Evolutionary conservation across 2,329 filamentous ascomycete genomes (phyloP), one percentile per base, ranked within the genome.

Genomic region (Nakataea oryzae): DNA sequence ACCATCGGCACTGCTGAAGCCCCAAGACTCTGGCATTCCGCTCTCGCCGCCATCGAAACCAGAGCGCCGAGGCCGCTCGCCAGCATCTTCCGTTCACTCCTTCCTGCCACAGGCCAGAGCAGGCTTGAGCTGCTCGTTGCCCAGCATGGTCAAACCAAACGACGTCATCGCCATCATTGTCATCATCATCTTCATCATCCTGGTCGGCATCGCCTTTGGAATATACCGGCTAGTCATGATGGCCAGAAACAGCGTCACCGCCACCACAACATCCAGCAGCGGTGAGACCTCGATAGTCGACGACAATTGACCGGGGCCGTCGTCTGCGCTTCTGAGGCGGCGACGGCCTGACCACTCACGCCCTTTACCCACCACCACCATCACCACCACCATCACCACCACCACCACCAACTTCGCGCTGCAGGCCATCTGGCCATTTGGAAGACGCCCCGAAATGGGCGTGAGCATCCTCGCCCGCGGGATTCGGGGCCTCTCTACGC

Each of bases 131-230:
- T 54, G 59, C 63, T 65, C 32, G 21, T 66, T 72, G 70, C 71
- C 73, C 71, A 77, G 67, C 67, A 86, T 83, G 80, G 76, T 80
- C 68, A 83, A 87, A 73, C 75, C 81, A 76, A 88, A 88, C 81
- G 81, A 87, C 74, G 82, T 83, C 69, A 87, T 88, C 73, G 85
- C 85, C 68, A 78, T 88, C 72, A 87, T 88, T 71, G 82, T 88
- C 74, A 87, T 88, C 72, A 72, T 88, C 62, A 79, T 88, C 67
- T 87, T 88, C 75, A 72, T 85, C 69, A 74, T 87, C 59, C 79
- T 88, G 58, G 83, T 83, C 61, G 74, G 76, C 63, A 83, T 87
- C 62, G 80, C 82, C 9, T 86, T 86, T 68, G 85, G 83, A 64
- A 87, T 87, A 72, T 87, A 84, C 75, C 78, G 80, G 63, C 74